Base-by-base conservation (phyloP, 2,329 filamentous ascomycete species). In the Fusarium sarcochroum region DNA sequence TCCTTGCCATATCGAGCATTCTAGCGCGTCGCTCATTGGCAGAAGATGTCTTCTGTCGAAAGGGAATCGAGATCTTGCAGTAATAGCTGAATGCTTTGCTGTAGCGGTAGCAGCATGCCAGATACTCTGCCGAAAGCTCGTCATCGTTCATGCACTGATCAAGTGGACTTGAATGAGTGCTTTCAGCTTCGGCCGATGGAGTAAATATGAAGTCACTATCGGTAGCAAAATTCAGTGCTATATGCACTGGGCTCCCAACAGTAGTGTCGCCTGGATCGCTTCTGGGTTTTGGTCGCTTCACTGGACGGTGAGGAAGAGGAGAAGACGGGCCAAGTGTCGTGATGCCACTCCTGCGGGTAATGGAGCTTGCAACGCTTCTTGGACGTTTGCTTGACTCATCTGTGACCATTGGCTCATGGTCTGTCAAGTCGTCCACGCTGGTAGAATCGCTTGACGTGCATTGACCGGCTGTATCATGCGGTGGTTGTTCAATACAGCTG, bases 1-100 rank as follows among this genome's bases (percentile, higher is more conserved):
- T 30, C 8, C 56, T 57, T 18, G 56, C 51, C 27, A 57, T 35
- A 6, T 57, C 41, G 2, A 59, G 50, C 7, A 59, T 59, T 41
- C 56, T 56, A 2, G 20, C 34, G 8, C 35, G 41, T 30, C 56
- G 14, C 2, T 58, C 20, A 8, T 35, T 47, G 32, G 20, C 25
- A 0, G n/a, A 56, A 32, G 7, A 17, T 1, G 20, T 35, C 7
- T 41, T 18, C 23, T 46, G 2, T n/a, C n/a, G 41, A 17, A 47
- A 41, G 1, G 56, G 20, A 18, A 47, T n/a, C 7, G 56, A 59
- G 8, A 59, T 35, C n/a, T 21, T 59, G 3, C 9, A 23, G 17
- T 56, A 59, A 10, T 8, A 47, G 6, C 8, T 2, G 21, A 59
- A 59, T 5, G 56, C 56, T 42, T 30, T 56, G 1, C 20, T 47